phyloP scores from a whole-genome alignment of 192 early-diverging fungal species.

The Linnemannia zychae region DNA sequence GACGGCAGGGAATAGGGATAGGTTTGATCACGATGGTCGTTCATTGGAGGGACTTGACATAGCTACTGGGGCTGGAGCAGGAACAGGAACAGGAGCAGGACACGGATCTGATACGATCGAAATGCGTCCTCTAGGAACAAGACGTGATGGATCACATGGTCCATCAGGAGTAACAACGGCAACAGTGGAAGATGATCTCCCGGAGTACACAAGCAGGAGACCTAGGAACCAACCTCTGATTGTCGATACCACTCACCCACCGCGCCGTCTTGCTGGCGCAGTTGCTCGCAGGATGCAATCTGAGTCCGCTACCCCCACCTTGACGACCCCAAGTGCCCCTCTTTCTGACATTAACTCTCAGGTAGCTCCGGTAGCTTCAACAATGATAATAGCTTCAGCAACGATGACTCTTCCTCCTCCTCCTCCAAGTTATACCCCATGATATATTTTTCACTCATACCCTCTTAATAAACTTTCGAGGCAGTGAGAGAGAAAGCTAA shows the following conservation, averaged over 20 bases:
- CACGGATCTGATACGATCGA: background rate
- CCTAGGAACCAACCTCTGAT: slow-evolving; percentile 15
- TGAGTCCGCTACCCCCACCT: background rate
- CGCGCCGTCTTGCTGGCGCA: slow-evolving; percentile 8
- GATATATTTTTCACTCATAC: background rate
- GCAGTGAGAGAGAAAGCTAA: background rate
- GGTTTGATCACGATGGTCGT: background rate
- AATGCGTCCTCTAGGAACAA: background rate
- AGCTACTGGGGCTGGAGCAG: background rate
- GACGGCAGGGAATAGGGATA: background rate
- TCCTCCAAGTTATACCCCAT: background rate
- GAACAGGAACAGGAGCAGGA: background rate
- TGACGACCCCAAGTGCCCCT: background rate
- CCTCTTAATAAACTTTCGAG: background rate
- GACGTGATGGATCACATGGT: too few relatives aligned
- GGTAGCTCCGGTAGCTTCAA: background rate
- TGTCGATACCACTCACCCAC: slow-evolving; percentile 9
- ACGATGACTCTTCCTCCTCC: background rate
- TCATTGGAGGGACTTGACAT: background rate
- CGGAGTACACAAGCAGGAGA: slow-evolving; percentile 11
- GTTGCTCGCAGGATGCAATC: slow-evolving; percentile 14
- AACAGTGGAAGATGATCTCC: slow-evolving; percentile 1
- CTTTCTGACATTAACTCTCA: background rate
- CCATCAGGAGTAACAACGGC: background rate
- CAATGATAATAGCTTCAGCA: background rate